These are phyloP conservation scores for Diaporthe amygdali DNA, from an alignment of 2,329 filamentous ascomycete species.

Conservation along the genomic window DNA sequence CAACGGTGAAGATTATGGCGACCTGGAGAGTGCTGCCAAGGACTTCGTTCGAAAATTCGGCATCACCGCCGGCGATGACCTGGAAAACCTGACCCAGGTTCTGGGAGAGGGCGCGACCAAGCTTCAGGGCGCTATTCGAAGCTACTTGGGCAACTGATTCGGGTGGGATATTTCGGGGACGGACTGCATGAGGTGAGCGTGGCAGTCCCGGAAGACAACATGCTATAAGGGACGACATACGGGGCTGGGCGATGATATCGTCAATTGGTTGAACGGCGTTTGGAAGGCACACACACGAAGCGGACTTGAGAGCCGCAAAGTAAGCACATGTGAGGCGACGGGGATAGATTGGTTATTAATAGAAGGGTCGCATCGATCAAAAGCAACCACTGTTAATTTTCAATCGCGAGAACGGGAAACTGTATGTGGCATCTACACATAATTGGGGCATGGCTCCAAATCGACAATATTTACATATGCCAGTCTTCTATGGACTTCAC, in stretches of 20 bases:
- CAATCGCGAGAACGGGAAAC: not conserved
- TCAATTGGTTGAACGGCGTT: slow-evolving; percentile 7
- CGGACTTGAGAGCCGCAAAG: not conserved
- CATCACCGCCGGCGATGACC: slow-evolving; percentile 91
- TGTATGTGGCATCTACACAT: not conserved
- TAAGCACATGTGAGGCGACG: not conserved
- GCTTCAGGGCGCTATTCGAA: slow-evolving; percentile 77
- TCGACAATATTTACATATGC: not conserved
- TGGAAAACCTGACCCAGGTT: slow-evolving; percentile 85
- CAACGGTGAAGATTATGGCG: slow-evolving; percentile 78
- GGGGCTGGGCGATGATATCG: not conserved
- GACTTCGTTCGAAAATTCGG: slow-evolving; percentile 96
- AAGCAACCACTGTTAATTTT: not conserved
- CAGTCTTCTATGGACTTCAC: not conserved
- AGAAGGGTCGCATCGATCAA: slow-evolving; percentile 18
- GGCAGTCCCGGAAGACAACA: not conserved
- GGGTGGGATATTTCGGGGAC: not conserved
- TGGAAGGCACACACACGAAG: slow-evolving; percentile 6
- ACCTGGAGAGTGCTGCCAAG: slow-evolving; percentile 91
- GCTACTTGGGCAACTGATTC: slow-evolving; percentile 64
- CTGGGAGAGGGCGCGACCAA: slow-evolving; percentile 85
- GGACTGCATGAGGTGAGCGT: not conserved
- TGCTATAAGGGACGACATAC: not conserved
- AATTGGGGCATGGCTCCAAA: too few species aligned
- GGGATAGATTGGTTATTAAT: slow-evolving; percentile 22